Base-by-base conservation (phyloP, 768 basidiomycete species). In the Leccinum barrowsii region DNA sequence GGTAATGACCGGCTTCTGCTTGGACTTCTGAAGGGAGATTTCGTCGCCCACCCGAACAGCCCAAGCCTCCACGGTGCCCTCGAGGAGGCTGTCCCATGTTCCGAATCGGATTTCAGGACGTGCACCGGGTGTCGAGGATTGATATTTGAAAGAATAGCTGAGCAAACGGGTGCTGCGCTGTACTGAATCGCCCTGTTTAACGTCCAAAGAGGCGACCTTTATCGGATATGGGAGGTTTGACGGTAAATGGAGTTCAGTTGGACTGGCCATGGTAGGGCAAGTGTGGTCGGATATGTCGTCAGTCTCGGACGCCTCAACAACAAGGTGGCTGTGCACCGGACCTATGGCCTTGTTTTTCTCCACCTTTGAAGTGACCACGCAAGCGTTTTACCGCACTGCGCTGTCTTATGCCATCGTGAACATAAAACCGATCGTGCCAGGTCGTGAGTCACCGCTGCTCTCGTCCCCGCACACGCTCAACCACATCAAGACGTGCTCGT, bases 371-470 rank as follows among this genome's bases (percentile, higher is more conserved):
- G 90, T 92, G 10, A 84, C 88, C 5, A 79, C 80, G 44, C 90
- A 92, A 68, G 83, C 78, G 0, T 92, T 95, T 73, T 87, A 89
- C 66, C 80, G 84, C 24, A 81, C 84, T 4, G 64, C 83, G 1
- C 78, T 89, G 12, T 84, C 89, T 0, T 90, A 82, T 72, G 96
- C 91, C 2, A 88, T 97, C 61, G 95, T 98, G 49, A 98, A 98
- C 70, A 83, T 97, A 60, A 97, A 94, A 66, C 96, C 95, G 1
- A 86, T 97, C 63, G 85, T 95, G 8, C 93, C 94, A 42, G 94
- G 94, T 50, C 94, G 96, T 98, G 73, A 75, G 92, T 82, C 42
- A 22, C 3, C n/a, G 26, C 30, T 24, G 13, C 12, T 6, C n/a
- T 8, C 22, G 1, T 32, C 13, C 11, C 7, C 5, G 1, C 32